Base-by-base conservation (phyloP, 495 filamentous ascomycete species). In the Staphylotrichum tortipilum region DNA sequence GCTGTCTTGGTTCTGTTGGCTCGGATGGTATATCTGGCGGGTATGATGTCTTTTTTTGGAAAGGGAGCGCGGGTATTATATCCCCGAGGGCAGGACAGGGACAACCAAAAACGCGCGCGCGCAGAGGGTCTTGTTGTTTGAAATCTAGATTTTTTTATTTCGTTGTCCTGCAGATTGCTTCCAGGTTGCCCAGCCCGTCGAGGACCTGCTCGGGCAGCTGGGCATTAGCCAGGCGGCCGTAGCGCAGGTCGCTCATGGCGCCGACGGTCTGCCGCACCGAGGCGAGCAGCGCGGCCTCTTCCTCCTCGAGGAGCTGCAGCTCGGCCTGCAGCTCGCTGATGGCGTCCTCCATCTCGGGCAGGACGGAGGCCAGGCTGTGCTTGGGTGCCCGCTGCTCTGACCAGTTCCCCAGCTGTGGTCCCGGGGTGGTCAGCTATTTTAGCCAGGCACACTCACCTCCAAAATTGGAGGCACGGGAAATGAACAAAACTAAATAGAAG, bases 191-290 rank as follows among this genome's bases (percentile, higher is more conserved):
- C 19, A 89, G 65, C 38, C 85, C 84, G 19, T 79, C 72, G 26
- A 82, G 68, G 36, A 87, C 69, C 47, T 86, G 78, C 15, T 78
- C 76, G 21, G 73, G 68, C 3, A 79, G 68, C 22, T 78, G 72
- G 28, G 72, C 65, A 50, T 82, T 85, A 50, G 76, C 71, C 53
- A 89, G 75, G 45, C 81, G 83, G 30, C 88, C 87, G 58, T 91
- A 92, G 37, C 86, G 82, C 23, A 94, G 74, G 60, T 92, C 88
- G 60, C 87, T 91, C 69, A 94, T 64, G 38, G 79, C 78, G 23
- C 82, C 82, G 28, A 89, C 77, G 1, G 76, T 82, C 28, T 74
- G 68, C 49, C 74, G 73, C 37, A 89, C 75, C 30, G 81, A 74
- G 9, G 74, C 70, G 24, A 89, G 62, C 11, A 89, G 67, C 3